Evolutionary conservation across 768 basidiomycete species (phyloP).

Genomic region (Trametes cingulata): DNA sequence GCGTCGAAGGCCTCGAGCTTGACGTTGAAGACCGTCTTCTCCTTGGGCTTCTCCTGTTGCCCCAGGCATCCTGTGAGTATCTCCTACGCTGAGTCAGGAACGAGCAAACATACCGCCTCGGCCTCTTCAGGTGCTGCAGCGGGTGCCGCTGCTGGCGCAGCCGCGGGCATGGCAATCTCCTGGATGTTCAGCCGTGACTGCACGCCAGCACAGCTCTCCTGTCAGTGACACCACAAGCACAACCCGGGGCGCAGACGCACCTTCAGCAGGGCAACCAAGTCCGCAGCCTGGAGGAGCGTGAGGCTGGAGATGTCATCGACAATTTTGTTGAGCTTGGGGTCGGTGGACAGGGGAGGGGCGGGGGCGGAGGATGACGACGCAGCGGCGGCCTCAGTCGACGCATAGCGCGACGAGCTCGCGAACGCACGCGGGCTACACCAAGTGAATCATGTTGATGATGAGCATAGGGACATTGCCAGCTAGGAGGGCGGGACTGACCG

Average conservation of each 20-base stretch:
- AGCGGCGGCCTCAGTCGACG: slow-evolving; percentile 54
- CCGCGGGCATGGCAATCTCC: slow-evolving; percentile 91
- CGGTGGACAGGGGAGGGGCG: slow-evolving; percentile 47
- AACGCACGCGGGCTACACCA: slow-evolving; percentile 22
- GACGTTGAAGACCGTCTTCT: slow-evolving; percentile 97
- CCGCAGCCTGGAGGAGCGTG: slow-evolving; percentile 91
- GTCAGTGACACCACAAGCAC: neutral
- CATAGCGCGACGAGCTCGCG: slow-evolving; percentile 46
- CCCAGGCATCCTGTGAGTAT: neutral
- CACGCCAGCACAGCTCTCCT: neutral
- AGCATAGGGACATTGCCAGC: neutral
- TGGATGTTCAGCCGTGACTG: slow-evolving; percentile 94
- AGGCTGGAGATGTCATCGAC: slow-evolving; percentile 92
- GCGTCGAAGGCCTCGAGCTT: slow-evolving; percentile 94
- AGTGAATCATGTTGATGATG: neutral
- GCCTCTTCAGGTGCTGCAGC: slow-evolving; percentile 58
- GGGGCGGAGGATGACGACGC: slow-evolving; percentile 41
- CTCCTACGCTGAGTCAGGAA: neutral
- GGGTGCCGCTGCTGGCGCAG: slow-evolving; percentile 59
- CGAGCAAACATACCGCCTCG: slow-evolving; percentile 51
- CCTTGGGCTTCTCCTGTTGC: slow-evolving; percentile 90
- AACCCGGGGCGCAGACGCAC: slow-evolving; percentile 41
- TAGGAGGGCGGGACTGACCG: slow-evolving; percentile 22
- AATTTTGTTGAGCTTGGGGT: slow-evolving; percentile 75
- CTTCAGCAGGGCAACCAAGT: slow-evolving; percentile 91